These are phyloP conservation scores for Taphrina wiesneri DNA, from an alignment of 1,139 yeast species.

Conservation along the genomic window DNA sequence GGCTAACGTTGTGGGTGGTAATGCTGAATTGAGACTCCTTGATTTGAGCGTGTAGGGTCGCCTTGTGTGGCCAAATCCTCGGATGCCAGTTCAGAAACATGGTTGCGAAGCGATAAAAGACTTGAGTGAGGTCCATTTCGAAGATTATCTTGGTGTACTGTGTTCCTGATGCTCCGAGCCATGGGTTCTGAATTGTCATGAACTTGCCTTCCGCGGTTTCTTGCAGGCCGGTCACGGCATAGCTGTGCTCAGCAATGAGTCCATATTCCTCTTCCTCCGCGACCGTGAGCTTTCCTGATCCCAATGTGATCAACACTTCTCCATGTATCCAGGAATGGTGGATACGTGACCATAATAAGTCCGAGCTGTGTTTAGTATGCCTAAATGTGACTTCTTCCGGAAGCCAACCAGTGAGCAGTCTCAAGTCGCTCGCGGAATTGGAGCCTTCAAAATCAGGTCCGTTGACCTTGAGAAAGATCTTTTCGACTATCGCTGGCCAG, in stretches of 20 bases:
- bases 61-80: constrained; percentile 44
- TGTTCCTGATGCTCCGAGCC: constrained; percentile 35
- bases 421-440: constrained; percentile 75
- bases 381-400: constrained; percentile 60
- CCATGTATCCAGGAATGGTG: constrained; percentile 46
- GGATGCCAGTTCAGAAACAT: constrained; percentile 73
- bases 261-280: constrained; percentile 48
- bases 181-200: constrained; percentile 57
- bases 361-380: constrained; percentile 41
- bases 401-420: constrained; percentile 65
- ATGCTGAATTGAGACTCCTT: constrained; percentile 40
- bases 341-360: constrained; percentile 48
- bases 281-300: constrained; percentile 60
- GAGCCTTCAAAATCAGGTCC: constrained; percentile 73
- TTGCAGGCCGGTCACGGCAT: constrained; percentile 53
- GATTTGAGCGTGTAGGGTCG: constrained; percentile 48
- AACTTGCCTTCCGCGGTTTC: constrained; percentile 41
- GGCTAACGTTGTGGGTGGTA: constrained; percentile 42
- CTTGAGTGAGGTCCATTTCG: constrained; percentile 44
- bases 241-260: constrained; percentile 68
- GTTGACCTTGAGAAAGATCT: constrained; percentile 66
- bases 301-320: constrained; percentile 59
- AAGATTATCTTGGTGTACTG: constrained; percentile 38
- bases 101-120: constrained; percentile 56
- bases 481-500: constrained; percentile 78